Conservation (phyloP, 148 eudicot species). For the Gaultheria prostrata region DNA sequence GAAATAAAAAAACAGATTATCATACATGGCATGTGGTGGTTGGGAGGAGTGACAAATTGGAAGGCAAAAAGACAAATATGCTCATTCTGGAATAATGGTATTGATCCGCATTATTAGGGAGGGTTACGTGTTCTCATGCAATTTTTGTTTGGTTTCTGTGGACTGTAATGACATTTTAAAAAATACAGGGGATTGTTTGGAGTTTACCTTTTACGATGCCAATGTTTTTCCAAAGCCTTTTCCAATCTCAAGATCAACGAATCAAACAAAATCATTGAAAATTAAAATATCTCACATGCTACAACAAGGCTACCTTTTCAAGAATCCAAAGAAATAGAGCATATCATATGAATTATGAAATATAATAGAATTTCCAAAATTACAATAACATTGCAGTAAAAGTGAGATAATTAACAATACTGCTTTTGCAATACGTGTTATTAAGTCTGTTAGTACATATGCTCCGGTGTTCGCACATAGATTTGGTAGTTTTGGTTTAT, state of each 20-base stretch:
- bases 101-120: not conserved
- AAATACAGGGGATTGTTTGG: not conserved
- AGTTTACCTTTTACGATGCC: slow-evolving; percentile 1
- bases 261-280: not conserved
- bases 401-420: too few species aligned
- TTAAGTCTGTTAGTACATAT: too few species aligned
- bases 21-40: not conserved
- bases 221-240: not conserved
- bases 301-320: slow-evolving; percentile 3
- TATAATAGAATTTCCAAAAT: not conserved
- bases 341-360: not conserved
- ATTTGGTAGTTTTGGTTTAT: too few species aligned
- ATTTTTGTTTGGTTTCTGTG: not conserved
- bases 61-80: slow-evolving; percentile 5
- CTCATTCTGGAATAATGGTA: not conserved
- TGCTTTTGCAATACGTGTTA: too few species aligned
- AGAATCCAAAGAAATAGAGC: not conserved
- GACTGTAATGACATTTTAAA: not conserved
- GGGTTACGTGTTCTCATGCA: slow-evolving; percentile 8
- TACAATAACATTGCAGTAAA: too few species aligned
- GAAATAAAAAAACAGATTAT: not conserved
- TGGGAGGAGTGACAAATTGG: not conserved
- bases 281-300: not conserved
- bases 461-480: too few species aligned
- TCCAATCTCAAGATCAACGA: not conserved